Percentiles rank a stretch among this genome's conserved stretches.
Evolutionary conservation across 2,329 filamentous ascomycete genomes (phyloP).

Genomic region (Venturia pyrina): DNA sequence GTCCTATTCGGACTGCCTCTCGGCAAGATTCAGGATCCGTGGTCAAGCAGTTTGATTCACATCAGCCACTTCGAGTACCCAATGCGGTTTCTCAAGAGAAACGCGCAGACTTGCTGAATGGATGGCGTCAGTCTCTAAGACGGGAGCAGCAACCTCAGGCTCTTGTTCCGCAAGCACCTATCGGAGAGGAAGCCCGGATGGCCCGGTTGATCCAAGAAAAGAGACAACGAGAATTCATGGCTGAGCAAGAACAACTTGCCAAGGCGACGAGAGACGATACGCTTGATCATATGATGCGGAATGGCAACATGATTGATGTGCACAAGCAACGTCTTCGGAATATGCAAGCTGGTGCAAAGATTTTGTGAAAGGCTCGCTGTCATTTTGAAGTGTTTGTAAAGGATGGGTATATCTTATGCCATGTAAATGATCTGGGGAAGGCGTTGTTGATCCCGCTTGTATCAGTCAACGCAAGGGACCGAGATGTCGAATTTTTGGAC

Average conservation of each 20-base stretch:
- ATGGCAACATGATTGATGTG: conserved; percentile 66
- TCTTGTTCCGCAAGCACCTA: conserved; percentile 14
- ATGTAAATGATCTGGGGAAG: background rate
- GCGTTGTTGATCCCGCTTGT: background rate
- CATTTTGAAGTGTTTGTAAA: background rate
- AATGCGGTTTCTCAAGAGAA: conserved; percentile 16
- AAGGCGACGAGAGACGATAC: conserved; percentile 56
- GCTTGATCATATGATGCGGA: conserved; percentile 33
- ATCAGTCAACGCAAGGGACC: background rate
- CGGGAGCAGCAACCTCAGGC: conserved; percentile 19
- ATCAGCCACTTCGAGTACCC: conserved; percentile 25
- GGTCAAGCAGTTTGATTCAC: conserved; percentile 24
- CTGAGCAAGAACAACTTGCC: conserved; percentile 48
- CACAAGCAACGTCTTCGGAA: conserved; percentile 71
- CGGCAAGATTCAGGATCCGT: conserved; percentile 4
- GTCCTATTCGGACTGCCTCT: conserved; percentile 16
- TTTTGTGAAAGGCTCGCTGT: background rate
- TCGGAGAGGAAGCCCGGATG: conserved; percentile 28
- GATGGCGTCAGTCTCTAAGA: conserved; percentile 25
- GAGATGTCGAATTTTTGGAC: too few relatives aligned
- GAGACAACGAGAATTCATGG: conserved; percentile 51
- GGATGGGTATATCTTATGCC: background rate
- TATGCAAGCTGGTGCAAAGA: conserved; percentile 49
- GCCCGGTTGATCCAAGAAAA: conserved; percentile 48
- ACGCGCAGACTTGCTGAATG: conserved; percentile 25